Base-by-base conservation (phyloP, 495 filamentous ascomycete species). In the Chaetomidium leptoderma region DNA sequence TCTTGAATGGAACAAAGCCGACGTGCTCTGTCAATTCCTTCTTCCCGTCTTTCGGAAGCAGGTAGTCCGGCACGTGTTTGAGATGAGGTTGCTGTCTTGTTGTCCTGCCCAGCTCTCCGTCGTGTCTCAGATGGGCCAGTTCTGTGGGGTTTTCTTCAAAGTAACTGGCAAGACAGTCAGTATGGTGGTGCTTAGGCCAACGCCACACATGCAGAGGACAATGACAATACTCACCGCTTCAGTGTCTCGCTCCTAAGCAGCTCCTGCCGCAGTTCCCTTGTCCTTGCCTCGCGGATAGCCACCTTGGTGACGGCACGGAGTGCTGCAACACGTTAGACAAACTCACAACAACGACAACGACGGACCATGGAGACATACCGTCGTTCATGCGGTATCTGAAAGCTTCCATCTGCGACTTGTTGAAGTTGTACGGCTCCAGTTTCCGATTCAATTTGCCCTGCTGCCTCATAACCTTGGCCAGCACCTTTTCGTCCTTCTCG, bases 81-180 rank as follows among this genome's bases (percentile, higher is more conserved):
- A 99, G 72, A 78, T 99, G 95, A 11, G 86, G 79, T 73, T 96
- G 91, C 29, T 91, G 79, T 61, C 88, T 78, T 5, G 88, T 87
- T 21, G 85, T 50, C 33, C 60, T 79, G 59, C 90, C 84, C 43
- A 93, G 73, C 70, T 96, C 93, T 10, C 85, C 87, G 68, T 99
- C 95, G 67, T 99, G 93, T 27, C 93, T 80, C 50, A 99, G 77
- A 67, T 93, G 88, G 21, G 85, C 80, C 40, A 97, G 73, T 66
- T 97, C 92, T 8, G 84, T 83, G 0, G 93, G 93, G 70, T 97
- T 97, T 72, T 99, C 93, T 67, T 97, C 93, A 66, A 97, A 97
- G 74, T 96, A 90, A 21, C 68, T 66, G 17, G n/a, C 24, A 53
- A 2, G 8, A n/a, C 21, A 39, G 8, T 8, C 3, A 47, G 37